phyloP scores from a whole-genome alignment of 192 early-diverging fungal species.

The Lobosporangium transversale region DNA sequence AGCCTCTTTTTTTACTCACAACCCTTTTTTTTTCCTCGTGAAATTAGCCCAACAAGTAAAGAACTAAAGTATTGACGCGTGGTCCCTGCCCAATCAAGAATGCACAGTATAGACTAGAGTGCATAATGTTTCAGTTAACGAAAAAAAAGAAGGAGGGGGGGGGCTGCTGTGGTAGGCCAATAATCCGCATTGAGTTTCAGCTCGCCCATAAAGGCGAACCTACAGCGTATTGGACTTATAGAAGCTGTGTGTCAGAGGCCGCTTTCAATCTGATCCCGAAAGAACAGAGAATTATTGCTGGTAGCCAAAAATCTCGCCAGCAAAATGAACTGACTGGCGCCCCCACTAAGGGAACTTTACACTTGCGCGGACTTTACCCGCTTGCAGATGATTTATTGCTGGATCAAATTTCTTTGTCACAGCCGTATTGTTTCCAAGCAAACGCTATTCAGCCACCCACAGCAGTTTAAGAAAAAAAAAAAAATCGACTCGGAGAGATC shows the following conservation, averaged over 20 bases:
- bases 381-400: constrained; percentile 23
- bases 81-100: too few relatives aligned
- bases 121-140: too few relatives aligned
- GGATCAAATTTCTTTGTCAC: constrained; percentile 30
- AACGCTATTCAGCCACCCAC: constrained; percentile 54
- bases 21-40: too few relatives aligned
- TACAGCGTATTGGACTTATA: constrained; percentile 55
- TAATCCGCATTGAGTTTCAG: constrained; percentile 57
- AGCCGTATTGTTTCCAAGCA: constrained; percentile 52
- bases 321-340: constrained; percentile 37
- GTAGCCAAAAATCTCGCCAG: constrained; percentile 49
- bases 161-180: constrained; percentile 52
- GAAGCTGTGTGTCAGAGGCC: constrained; percentile 54
- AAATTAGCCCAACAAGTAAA: too few relatives aligned
- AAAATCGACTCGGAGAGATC: background rate
- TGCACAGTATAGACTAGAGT: too few relatives aligned
- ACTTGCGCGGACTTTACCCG: constrained; percentile 55
- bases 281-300: constrained; percentile 34
- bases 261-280: constrained; percentile 33
- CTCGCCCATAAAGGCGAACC: constrained; percentile 11
- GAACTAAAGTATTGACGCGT: too few relatives aligned
- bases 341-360: constrained; percentile 43
- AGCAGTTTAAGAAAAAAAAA: constrained; percentile 9
- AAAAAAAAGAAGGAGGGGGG: constrained; percentile 9
- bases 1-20: too few relatives aligned